Percentiles rank a stretch among this genome's conserved stretches.
phyloP scores from a whole-genome alignment of 345 rosid genomes.

The Syzygium aromaticum region DNA sequence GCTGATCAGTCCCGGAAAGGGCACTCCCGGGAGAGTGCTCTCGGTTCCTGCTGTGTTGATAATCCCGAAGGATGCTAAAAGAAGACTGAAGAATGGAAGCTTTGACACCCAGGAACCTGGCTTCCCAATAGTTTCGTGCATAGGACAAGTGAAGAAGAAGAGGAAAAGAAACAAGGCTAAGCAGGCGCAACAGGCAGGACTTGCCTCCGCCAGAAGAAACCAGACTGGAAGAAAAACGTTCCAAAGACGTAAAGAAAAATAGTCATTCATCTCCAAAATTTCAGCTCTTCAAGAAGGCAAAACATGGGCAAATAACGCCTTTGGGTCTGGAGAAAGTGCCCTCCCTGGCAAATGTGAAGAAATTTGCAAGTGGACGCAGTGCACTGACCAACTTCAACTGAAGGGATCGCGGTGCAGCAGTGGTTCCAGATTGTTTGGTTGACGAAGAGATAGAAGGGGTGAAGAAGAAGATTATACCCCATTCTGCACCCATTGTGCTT shows the following conservation, averaged over 20 bases:
- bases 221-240: not conserved
- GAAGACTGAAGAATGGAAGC: constrained; percentile 17
- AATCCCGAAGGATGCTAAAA: constrained; percentile 21
- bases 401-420: constrained; percentile 1
- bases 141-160: constrained; percentile 25
- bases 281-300: not conserved
- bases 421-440: constrained; percentile 1
- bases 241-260: constrained; percentile 4
- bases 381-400: constrained; percentile 14
- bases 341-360: constrained; percentile 6
- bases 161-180: not conserved
- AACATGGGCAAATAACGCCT: not conserved
- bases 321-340: not conserved
- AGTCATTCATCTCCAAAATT: not conserved
- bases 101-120: constrained; percentile 27
- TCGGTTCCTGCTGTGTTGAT: constrained; percentile 1
- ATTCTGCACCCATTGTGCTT: not conserved
- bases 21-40: not conserved
- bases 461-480: not conserved
- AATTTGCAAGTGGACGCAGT: constrained; percentile 16
- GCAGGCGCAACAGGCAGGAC: not conserved
- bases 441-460: not conserved
- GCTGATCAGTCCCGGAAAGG: constrained; percentile 13
- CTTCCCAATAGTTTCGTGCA: constrained; percentile 31
- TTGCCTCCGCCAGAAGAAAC: not conserved